These are phyloP conservation scores for Aspergillus sp. DNA, from an alignment of 2,329 filamentous ascomycete genomes.

Conservation along the genomic window DNA sequence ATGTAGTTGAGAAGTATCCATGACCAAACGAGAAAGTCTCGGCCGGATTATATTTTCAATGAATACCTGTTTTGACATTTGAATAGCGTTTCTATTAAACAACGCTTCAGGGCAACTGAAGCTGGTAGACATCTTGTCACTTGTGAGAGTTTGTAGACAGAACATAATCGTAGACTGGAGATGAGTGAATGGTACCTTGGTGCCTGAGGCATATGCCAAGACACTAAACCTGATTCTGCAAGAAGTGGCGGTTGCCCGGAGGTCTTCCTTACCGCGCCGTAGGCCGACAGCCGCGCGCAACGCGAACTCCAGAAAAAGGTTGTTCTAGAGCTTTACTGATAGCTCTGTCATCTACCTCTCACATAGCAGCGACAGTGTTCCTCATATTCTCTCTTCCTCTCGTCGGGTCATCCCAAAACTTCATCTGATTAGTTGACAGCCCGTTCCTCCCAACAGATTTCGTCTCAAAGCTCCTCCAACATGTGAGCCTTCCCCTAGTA, in stretches of 20 bases:
- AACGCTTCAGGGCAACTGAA: no score
- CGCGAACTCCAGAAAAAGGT: conserved; percentile 19
- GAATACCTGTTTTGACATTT: no score
- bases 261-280: conserved; percentile 1
- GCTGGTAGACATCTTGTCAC: no score
- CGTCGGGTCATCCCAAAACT: not conserved
- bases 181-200: not conserved
- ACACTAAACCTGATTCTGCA: conserved; percentile 3
- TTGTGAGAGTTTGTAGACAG: no score
- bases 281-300: conserved; percentile 15
- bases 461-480: conserved; percentile 20
- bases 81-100: no score
- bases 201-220: conserved; percentile 7
- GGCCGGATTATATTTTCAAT: no score
- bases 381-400: not conserved
- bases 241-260: conserved; percentile 2
- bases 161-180: no score
- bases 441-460: not conserved
- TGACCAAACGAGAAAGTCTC: no score
- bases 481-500: conserved; percentile 22
- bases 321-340: conserved; percentile 8
- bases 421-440: conserved; percentile 4
- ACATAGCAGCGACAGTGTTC: not conserved
- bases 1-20: no score
- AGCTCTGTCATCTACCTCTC: not conserved